These are phyloP conservation scores for Scenedesmus sp. DNA, from an alignment of 163 green algal species.

Conservation along the genomic window DNA sequence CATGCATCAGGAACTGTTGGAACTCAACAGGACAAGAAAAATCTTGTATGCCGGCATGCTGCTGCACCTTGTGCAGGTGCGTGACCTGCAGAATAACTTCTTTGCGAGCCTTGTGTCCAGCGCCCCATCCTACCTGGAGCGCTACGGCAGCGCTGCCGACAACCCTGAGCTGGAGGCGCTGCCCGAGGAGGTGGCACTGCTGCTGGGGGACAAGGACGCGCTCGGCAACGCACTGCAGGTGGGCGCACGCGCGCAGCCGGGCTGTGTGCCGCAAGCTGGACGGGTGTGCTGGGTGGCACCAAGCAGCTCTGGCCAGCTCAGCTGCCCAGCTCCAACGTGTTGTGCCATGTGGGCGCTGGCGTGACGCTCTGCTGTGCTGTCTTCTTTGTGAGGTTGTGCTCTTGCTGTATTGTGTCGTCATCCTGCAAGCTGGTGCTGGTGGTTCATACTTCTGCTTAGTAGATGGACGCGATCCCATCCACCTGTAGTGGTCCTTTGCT, in stretches of 20 bases:
- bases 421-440: no score
- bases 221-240: constrained; percentile 79
- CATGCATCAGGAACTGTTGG: not conserved
- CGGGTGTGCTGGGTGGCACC: not conserved
- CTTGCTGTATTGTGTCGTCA: no score
- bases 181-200: constrained; percentile 66
- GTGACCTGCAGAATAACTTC: constrained; percentile 80
- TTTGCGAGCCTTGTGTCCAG: constrained; percentile 60
- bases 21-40: no score
- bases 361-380: no score
- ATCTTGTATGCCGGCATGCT: no score
- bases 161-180: constrained; percentile 56
- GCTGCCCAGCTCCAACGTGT: no score
- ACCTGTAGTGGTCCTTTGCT: no score
- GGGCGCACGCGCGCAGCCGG: not conserved
- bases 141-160: constrained; percentile 41
- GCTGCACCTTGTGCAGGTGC: constrained; percentile 56
- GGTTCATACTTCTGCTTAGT: no score
- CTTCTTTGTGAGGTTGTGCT: no score
- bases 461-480: no score
- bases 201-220: constrained; percentile 81
- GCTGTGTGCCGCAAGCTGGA: not conserved
- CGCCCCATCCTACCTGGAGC: constrained; percentile 45
- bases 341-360: no score
- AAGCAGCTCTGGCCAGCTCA: no score